These are phyloP conservation scores for Macaranga tanarius DNA, from an alignment of 441 rosid species.

Conservation along the genomic window DNA sequence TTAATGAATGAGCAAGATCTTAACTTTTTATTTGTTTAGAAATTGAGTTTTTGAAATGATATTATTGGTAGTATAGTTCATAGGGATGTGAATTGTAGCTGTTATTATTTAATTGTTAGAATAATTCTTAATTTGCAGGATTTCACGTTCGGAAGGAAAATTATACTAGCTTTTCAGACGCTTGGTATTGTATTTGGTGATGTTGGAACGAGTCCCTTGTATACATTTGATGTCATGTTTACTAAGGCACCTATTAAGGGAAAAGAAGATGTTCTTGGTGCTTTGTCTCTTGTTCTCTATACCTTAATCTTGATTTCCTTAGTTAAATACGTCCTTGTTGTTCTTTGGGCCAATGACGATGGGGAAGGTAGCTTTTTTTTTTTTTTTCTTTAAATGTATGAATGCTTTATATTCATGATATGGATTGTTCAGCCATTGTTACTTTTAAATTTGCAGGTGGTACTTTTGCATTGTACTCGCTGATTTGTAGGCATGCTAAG, in stretches of 20 bases:
- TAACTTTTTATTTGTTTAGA: neutral
- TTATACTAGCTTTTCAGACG: constrained; percentile 84
- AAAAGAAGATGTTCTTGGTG: constrained; percentile 87
- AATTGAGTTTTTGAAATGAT: no score
- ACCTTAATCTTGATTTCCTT: constrained; percentile 84
- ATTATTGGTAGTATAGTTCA: no score
- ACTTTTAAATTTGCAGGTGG: constrained; percentile 59
- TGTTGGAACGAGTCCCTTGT: constrained; percentile 96
- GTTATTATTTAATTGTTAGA: no score
- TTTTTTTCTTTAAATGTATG: neutral
- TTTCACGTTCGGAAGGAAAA: constrained; percentile 63
- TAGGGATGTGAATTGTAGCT: no score
- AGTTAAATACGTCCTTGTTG: constrained; percentile 85
- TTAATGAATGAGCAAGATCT: constrained; percentile 20
- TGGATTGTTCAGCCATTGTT: neutral
- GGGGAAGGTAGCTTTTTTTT: constrained; percentile 70
- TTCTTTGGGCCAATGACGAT: constrained; percentile 96
- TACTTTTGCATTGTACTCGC: constrained; percentile 90
- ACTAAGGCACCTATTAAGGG: constrained; percentile 75
- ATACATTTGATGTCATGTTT: constrained; percentile 93
- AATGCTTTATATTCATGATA: neutral
- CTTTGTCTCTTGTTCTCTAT: constrained; percentile 81
- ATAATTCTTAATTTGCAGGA: constrained; percentile 67
- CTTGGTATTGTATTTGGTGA: constrained; percentile 97
- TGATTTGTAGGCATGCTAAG: constrained; percentile 94